Percentiles rank a stretch among this genome's conserved stretches.
These are phyloP conservation scores for Anthracocystis setariae DNA, from an alignment of 1,284 basidiomycete genomes.

Conservation along the genomic window DNA sequence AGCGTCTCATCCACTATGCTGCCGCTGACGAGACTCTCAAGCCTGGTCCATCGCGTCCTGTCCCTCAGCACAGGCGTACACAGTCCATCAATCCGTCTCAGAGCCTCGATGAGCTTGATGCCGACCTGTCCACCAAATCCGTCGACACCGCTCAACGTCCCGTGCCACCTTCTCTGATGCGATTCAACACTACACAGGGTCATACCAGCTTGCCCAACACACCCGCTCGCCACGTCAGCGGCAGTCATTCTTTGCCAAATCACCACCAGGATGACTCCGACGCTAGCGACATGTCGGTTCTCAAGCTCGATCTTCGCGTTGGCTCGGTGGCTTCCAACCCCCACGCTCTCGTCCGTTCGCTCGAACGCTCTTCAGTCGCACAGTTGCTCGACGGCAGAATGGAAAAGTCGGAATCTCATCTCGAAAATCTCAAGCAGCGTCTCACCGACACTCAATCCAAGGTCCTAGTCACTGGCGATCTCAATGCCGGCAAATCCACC, in stretches of 20 bases:
- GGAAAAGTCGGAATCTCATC: conserved; percentile 79
- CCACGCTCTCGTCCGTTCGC: conserved; percentile 83
- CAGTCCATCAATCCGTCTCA: conserved; percentile 29
- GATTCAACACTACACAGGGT: conserved; percentile 37
- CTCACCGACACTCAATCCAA: conserved; percentile 93
- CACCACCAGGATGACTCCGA: conserved; percentile 27
- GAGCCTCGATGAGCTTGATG: conserved; percentile 40
- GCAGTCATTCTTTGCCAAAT: neutral
- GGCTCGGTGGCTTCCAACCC: conserved; percentile 74
- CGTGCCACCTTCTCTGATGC: conserved; percentile 33
- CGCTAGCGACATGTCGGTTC: conserved; percentile 70
- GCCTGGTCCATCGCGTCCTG: conserved; percentile 17
- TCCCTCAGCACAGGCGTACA: conserved; percentile 22
- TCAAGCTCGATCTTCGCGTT: conserved; percentile 91
- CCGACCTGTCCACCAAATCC: conserved; percentile 11
- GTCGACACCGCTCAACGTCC: conserved; percentile 21
- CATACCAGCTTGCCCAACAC: conserved; percentile 47
- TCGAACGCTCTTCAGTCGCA: conserved; percentile 91
- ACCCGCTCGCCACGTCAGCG: conserved; percentile 22
- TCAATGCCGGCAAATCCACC: conserved; percentile 98
- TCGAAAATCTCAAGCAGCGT: conserved; percentile 84
- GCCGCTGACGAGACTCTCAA: conserved; percentile 15
- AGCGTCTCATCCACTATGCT: conserved; percentile 89
- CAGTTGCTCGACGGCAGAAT: conserved; percentile 90
- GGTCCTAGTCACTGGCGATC: conserved; percentile 97